Evolutionary conservation across 768 basidiomycete species (phyloP).

Genomic region (Collybiopsis luxurians): DNA sequence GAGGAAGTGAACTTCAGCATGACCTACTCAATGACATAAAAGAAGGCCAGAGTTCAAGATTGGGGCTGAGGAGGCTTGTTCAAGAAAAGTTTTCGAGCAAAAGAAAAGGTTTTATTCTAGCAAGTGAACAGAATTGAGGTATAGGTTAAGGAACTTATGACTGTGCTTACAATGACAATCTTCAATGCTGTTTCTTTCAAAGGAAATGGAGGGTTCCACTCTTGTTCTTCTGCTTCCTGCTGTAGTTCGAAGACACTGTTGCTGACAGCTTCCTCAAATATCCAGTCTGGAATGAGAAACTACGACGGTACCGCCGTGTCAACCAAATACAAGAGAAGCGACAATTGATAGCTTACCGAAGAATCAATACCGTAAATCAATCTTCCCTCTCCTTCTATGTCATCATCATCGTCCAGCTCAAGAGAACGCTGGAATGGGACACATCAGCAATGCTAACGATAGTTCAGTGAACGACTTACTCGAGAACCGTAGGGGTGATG

Average conservation of each 20-base stretch:
- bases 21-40: no score
- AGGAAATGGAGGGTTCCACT: background rate
- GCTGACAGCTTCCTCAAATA: background rate
- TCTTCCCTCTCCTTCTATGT: background rate
- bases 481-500: background rate
- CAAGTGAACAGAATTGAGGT: no score
- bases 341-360: background rate
- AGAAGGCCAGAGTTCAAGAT: no score
- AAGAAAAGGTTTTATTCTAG: background rate
- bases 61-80: background rate
- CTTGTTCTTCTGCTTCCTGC: background rate
- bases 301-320: background rate
- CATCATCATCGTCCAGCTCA: background rate
- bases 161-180: background rate
- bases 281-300: slow-evolving; percentile 5
- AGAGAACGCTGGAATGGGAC: background rate
- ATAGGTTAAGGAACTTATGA: no score
- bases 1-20: no score
- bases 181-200: background rate
- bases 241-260: background rate
- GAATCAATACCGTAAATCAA: background rate
- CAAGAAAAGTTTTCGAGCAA: background rate
- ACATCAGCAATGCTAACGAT: background rate
- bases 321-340: background rate
- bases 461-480: background rate